Evolutionary conservation across 139 green algal genomes (phyloP).

Genomic region (Auxenochlorella pyrenoidosa): DNA sequence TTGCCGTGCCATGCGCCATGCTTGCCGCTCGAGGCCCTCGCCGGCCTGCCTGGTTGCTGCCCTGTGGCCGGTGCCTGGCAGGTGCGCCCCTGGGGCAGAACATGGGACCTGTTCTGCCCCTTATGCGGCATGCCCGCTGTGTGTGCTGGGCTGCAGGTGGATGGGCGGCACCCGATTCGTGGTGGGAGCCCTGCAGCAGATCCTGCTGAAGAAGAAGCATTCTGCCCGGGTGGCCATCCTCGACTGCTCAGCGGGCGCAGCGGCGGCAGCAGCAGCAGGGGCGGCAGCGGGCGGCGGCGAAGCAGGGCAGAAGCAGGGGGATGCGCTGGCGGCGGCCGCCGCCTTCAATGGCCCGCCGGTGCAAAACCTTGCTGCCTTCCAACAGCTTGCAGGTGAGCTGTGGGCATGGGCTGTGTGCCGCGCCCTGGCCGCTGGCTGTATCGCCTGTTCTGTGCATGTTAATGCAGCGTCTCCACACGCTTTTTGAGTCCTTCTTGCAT

Average conservation of each 20-base stretch:
- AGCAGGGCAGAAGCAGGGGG: neutral
- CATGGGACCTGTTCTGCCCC: too few relatives aligned
- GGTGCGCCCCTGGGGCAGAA: too few relatives aligned
- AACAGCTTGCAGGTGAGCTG: neutral
- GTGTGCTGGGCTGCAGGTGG: slow-evolving; percentile 55
- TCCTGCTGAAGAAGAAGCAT: slow-evolving; percentile 50
- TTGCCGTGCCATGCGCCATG: too few relatives aligned
- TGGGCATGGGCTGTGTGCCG: too few relatives aligned
- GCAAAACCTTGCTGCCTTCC: neutral
- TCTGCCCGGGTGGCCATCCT: slow-evolving; percentile 29
- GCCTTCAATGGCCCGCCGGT: neutral
- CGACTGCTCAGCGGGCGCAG: slow-evolving; percentile 21
- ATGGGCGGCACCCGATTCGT: slow-evolving; percentile 79
- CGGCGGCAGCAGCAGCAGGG: neutral
- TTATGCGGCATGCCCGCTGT: too few relatives aligned
- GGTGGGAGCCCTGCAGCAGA: slow-evolving; percentile 68
- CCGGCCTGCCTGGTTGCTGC: neutral
- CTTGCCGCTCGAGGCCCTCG: too few relatives aligned
- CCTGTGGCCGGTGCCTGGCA: too few relatives aligned
- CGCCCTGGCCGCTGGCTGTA: too few relatives aligned
- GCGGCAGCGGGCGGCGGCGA: neutral
- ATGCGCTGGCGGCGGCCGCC: neutral
- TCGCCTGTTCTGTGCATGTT: too few relatives aligned
- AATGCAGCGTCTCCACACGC: neutral
- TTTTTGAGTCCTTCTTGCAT: neutral